phyloP scores from a whole-genome alignment of 164 flowering plant genomes.

The Magnolia officinalis region DNA sequence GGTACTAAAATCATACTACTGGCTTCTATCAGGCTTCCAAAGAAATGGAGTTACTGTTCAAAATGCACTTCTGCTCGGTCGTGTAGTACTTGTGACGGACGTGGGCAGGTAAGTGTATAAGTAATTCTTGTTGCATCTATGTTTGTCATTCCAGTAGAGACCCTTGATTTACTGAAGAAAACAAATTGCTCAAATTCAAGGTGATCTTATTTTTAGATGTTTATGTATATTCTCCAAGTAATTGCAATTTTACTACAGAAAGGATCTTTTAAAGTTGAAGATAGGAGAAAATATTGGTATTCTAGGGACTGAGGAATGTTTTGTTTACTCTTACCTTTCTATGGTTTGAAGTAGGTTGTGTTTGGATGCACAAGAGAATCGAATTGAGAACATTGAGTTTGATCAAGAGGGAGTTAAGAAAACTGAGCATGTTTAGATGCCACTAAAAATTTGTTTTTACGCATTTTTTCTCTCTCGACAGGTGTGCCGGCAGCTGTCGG shows the following conservation, averaged over 20 bases:
- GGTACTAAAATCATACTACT: not conserved
- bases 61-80: conserved; percentile 84
- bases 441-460: too few species aligned
- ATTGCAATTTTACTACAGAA: not conserved
- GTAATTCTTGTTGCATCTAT: not conserved
- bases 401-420: too few species aligned
- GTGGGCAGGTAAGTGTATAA: conserved; percentile 42
- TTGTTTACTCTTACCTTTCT: too few species aligned
- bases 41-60: conserved; percentile 96
- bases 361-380: too few species aligned
- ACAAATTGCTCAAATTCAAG: not conserved
- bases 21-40: conserved; percentile 67
- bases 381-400: too few species aligned
- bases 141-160: not conserved
- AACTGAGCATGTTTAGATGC: too few species aligned
- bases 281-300: too few species aligned
- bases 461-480: too few species aligned
- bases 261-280: not conserved
- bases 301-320: too few species aligned
- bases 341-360: too few species aligned
- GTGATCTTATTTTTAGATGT: not conserved
- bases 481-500: too few species aligned
- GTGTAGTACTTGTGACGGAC: conserved; percentile 71
- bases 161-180: not conserved
- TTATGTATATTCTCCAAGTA: not conserved